Percentiles rank a stretch among this genome's conserved stretches.
phyloP scores from a whole-genome alignment of 306 rosid genomes.

The Rosa rugosa region DNA sequence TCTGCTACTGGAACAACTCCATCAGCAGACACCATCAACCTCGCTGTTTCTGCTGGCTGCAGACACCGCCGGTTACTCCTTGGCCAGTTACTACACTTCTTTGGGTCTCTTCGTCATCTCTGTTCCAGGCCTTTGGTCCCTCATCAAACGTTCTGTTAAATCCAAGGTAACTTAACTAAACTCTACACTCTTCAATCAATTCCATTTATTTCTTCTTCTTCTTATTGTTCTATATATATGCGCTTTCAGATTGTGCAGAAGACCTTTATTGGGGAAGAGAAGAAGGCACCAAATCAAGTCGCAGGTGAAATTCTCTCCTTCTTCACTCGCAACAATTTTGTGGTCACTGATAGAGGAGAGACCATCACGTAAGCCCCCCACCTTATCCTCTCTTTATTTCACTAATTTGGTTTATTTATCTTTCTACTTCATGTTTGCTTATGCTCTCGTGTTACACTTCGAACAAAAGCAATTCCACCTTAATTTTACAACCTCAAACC shows the following conservation, averaged over 20 bases:
- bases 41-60: conserved; percentile 34
- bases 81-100: conserved; percentile 92
- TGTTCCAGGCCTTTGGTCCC: conserved; percentile 95
- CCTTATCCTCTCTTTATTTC: not conserved
- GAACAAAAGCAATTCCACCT: not conserved
- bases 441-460: not conserved
- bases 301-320: conserved; percentile 90
- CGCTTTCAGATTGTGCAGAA: conserved; percentile 75
- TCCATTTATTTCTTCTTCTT: not conserved
- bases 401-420: not conserved
- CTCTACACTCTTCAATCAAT: no score
- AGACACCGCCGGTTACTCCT: conserved; percentile 64
- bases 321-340: conserved; percentile 83
- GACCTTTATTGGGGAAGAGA: conserved; percentile 61
- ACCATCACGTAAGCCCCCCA: conserved; percentile 62
- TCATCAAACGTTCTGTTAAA: conserved; percentile 93
- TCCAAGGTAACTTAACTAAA: conserved; percentile 54
- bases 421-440: not conserved
- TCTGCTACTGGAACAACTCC: conserved; percentile 8
- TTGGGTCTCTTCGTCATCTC: conserved; percentile 93
- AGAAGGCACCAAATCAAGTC: conserved; percentile 57
- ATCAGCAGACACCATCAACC: not conserved
- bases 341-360: conserved; percentile 75
- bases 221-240: not conserved
- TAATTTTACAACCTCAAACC: not conserved